Evolutionary conservation across 108 stramenopile species (phyloP).

Genomic region (Fistulifera solaris): DNA sequence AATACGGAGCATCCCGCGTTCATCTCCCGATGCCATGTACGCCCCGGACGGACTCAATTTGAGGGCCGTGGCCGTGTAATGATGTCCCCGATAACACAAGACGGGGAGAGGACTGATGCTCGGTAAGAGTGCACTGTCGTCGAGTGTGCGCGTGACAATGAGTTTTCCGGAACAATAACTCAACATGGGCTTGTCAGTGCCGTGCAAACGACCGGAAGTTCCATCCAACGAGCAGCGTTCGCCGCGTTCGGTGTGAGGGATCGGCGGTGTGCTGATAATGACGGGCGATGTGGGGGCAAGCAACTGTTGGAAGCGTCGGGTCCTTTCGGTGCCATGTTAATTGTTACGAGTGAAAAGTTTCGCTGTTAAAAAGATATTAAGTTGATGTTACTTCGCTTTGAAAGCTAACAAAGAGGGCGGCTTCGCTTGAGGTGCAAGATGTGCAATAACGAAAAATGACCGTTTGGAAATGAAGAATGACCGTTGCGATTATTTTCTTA

Average conservation of each 20-base stretch:
- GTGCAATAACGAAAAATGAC: neutral
- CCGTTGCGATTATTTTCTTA: no score
- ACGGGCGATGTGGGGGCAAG: constrained; percentile 54
- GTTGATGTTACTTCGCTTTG: no score
- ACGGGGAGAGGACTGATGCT: constrained; percentile 14
- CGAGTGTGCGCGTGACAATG: constrained; percentile 47
- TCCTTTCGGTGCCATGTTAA: constrained; percentile 17
- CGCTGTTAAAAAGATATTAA: neutral
- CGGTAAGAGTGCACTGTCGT: constrained; percentile 14
- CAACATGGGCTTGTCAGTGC: constrained; percentile 36
- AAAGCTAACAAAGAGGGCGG: no score
- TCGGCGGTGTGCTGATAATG: constrained; percentile 34
- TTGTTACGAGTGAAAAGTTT: neutral
- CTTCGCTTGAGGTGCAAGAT: no score
- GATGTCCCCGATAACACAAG: constrained; percentile 92
- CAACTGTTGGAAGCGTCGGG: constrained; percentile 62
- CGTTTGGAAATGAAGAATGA: no score
- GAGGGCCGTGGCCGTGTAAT: constrained; percentile 47
- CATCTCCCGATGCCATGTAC: constrained; percentile 85
- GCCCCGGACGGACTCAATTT: constrained; percentile 79
- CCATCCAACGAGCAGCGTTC: constrained; percentile 63
- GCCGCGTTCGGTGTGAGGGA: constrained; percentile 60
- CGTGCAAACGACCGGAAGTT: constrained; percentile 39
- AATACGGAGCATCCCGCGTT: constrained; percentile 77
- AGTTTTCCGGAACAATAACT: constrained; percentile 49